Base-by-base conservation (phyloP, 2,329 filamentous ascomycete genomes). In the Hawksworthiomyces lignivorus region DNA sequence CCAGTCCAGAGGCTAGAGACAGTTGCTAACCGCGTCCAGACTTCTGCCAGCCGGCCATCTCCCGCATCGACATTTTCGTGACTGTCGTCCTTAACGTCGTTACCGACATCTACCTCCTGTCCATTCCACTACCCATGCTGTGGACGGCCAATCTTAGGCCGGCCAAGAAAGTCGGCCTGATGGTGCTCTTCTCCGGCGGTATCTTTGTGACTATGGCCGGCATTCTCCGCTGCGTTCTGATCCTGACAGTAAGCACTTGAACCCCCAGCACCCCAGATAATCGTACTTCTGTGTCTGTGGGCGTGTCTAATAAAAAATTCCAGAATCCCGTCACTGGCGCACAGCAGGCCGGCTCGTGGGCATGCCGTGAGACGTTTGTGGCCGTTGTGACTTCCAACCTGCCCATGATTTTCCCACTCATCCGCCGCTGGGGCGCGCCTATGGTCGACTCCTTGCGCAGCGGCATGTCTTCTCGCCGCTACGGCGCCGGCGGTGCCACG, bases 161-260 rank as follows among this genome's bases (percentile, higher is more conserved):
- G 17, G 55, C 60, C 5, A 72, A 71, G 50, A 80, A 80, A 51
- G 49, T 70, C 2, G 66, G 69, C 4, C 60, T 79, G 0, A 60
- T 73, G 2, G 45, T 75, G 5, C 61, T 80, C 14, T 79, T 78
- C 53, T 68, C 67, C 27, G 72, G 72, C 11, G 75, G 72, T 6
- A 51, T 70, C 11, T 76, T 79, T 49, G 68, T 77, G 36, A 75
- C 73, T 49, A 63, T 70, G 30, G 68, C 68, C 17, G 72, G 69
- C 4, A 67, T 77, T 42, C 57, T 79, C 8, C 71, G 75, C 31
- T 72, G 69, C 40, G 63, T 73, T 5, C 55, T 73, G 7, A 73
- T 77, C 35, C 43, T 73, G 21, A 66, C 52, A 1, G 55, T 58
- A 35, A 36, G 48, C 15, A n/a, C n/a, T n/a, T n/a, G n/a, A n/a